Evolutionary conservation across 2,329 filamentous ascomycete species (phyloP).

Genomic region (Ophiostoma sp.): DNA sequence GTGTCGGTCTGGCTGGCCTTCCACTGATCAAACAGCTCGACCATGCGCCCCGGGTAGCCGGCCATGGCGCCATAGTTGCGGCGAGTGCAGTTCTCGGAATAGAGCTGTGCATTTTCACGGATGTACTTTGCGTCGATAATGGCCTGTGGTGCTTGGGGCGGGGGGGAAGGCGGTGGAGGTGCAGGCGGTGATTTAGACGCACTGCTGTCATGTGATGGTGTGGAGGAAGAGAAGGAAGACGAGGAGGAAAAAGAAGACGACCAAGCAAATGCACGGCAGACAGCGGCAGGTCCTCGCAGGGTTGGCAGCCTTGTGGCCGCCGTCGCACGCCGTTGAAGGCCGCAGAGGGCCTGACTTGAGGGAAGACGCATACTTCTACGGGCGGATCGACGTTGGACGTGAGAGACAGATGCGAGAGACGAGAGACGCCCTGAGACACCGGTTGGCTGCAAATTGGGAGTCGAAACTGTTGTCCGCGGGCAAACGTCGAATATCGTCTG

Average conservation of each 20-base stretch:
- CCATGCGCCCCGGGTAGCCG: conserved; percentile 51
- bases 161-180: not conserved
- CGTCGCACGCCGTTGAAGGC: not conserved
- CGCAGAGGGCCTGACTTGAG: not conserved
- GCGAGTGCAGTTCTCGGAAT: conserved; percentile 75
- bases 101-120: conserved; percentile 72
- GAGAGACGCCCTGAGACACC: not conserved
- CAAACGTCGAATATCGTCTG: not conserved
- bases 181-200: not conserved
- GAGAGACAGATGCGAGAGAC: not conserved
- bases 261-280: not conserved
- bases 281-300: not conserved
- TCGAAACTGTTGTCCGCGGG: not conserved
- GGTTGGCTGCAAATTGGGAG: not conserved
- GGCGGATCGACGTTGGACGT: not conserved
- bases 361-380: not conserved
- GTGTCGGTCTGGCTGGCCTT: conserved; percentile 55
- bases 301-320: not conserved
- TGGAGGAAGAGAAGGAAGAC: not conserved
- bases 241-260: not conserved
- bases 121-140: conserved; percentile 84
- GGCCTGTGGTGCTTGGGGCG: conserved; percentile 58
- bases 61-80: conserved; percentile 68
- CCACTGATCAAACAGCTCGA: conserved; percentile 51
- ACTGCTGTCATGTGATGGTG: not conserved